A percentile compares a stretch with the other conserved stretches of the same genome.
Conservation (phyloP, 768 basidiomycete genomes). For the Udeniomyces megalosporus region DNA sequence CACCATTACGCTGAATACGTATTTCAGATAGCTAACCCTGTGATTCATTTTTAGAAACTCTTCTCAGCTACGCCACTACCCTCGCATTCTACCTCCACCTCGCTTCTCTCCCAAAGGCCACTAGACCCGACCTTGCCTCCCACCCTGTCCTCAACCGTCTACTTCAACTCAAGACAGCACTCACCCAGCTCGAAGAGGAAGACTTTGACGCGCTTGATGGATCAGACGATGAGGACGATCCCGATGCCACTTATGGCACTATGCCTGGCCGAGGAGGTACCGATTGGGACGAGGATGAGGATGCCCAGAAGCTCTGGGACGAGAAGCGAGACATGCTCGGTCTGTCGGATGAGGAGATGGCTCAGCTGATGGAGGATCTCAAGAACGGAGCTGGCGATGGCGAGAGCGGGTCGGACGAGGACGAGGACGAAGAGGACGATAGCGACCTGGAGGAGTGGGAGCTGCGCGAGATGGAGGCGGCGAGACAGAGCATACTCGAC, state of each 20-base stretch:
- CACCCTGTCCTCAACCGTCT: slow-evolving; percentile 57
- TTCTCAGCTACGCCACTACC: slow-evolving; percentile 74
- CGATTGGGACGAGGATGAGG: slow-evolving; percentile 33
- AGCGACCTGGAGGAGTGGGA: slow-evolving; percentile 27
- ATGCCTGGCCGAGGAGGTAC: slow-evolving; percentile 14
- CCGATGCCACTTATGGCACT: background rate
- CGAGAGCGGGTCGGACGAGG: slow-evolving; percentile 22
- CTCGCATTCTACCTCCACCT: slow-evolving; percentile 86
- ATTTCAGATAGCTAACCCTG: background rate
- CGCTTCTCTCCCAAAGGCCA: slow-evolving; percentile 45
- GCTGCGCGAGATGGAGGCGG: slow-evolving; percentile 16
- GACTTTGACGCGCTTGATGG: slow-evolving; percentile 40
- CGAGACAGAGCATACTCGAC: slow-evolving; percentile 17
- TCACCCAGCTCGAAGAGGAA: slow-evolving; percentile 68
- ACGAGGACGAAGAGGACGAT: slow-evolving; percentile 21
- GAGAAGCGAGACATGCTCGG: slow-evolving; percentile 15
- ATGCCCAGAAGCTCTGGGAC: slow-evolving; percentile 18
- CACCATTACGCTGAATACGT: background rate
- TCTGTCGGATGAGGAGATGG: slow-evolving; percentile 15
- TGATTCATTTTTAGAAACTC: slow-evolving; percentile 44
- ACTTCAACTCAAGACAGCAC: slow-evolving; percentile 62
- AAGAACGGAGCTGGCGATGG: slow-evolving; percentile 33
- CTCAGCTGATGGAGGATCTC: slow-evolving; percentile 13
- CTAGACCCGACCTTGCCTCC: slow-evolving; percentile 45
- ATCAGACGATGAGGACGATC: slow-evolving; percentile 21